Percentiles rank a stretch among this genome's conserved stretches.
These are phyloP conservation scores for Bondarzewia mesenterica DNA, from an alignment of 1,284 basidiomycete genomes.

Conservation along the genomic window DNA sequence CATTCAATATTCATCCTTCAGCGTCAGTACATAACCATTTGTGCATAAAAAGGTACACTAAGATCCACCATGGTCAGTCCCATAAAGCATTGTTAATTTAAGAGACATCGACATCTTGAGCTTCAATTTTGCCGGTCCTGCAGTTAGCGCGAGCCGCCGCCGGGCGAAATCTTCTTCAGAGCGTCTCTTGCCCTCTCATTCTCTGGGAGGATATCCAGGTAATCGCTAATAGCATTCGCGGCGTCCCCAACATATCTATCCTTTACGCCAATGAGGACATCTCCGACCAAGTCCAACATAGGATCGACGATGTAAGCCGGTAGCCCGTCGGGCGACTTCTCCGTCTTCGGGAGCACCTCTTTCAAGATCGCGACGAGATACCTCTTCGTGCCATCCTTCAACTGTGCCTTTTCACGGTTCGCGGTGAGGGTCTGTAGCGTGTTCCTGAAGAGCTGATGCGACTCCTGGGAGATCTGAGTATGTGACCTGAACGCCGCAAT, in stretches of 20 bases:
- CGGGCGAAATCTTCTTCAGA: background rate
- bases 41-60: too few species aligned
- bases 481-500: slow-evolving; percentile 3
- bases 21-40: too few species aligned
- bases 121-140: too few species aligned
- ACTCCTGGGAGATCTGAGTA: background rate
- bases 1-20: too few species aligned
- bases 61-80: too few species aligned
- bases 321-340: background rate
- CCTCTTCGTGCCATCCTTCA: slow-evolving; percentile 1
- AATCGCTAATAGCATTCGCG: background rate
- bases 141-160: too few species aligned
- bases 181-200: background rate
- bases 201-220: background rate
- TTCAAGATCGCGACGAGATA: slow-evolving; percentile 4
- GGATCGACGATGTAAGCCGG: slow-evolving; percentile 6
- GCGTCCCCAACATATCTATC: background rate
- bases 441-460: slow-evolving; percentile 3
- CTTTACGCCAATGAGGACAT: background rate
- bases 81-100: too few species aligned
- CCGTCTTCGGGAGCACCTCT: slow-evolving; percentile 2
- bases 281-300: slow-evolving; percentile 2
- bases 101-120: too few species aligned
- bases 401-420: background rate
- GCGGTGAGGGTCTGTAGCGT: slow-evolving; percentile 6